These are phyloP conservation scores for Pinus taeda DNA, from an alignment of 75 land plant genomes.

Conservation along the genomic window DNA sequence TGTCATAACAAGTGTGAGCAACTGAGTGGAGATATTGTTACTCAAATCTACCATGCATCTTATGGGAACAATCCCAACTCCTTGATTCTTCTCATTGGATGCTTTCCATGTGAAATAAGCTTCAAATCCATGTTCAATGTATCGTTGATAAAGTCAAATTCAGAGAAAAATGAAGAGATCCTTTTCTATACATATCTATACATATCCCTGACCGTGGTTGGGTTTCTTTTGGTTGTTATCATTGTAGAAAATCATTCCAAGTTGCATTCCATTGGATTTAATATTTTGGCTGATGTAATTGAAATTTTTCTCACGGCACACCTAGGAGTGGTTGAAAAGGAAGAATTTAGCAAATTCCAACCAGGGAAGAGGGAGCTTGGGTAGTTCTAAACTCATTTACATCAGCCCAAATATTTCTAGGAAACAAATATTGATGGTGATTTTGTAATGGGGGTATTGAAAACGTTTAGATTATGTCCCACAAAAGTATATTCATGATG, in stretches of 20 bases:
- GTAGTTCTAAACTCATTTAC: neutral
- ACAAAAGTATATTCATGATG: neutral
- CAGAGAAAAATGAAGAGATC: too few relatives aligned
- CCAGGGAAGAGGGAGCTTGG: neutral
- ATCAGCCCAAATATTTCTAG: neutral
- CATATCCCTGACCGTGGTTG: neutral
- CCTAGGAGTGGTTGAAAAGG: conserved; percentile 28
- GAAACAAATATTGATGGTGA: neutral
- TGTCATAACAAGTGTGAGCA: too few relatives aligned
- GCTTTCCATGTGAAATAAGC: too few relatives aligned
- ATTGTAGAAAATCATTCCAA: too few relatives aligned
- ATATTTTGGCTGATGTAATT: conserved; percentile 22
- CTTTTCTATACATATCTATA: conserved; percentile 1
- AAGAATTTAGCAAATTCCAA: conserved; percentile 14
- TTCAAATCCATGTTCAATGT: too few relatives aligned
- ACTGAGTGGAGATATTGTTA: too few relatives aligned
- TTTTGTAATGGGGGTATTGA: neutral
- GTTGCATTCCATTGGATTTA: conserved; percentile 4
- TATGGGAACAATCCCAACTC: too few relatives aligned
- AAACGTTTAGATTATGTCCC: neutral
- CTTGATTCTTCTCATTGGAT: too few relatives aligned
- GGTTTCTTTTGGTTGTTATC: too few relatives aligned
- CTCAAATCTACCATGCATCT: too few relatives aligned
- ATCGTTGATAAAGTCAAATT: too few relatives aligned
- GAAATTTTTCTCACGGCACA: conserved; percentile 38